Base-by-base conservation (phyloP, 139 green algal genomes). In the Nannochloris sp. region DNA sequence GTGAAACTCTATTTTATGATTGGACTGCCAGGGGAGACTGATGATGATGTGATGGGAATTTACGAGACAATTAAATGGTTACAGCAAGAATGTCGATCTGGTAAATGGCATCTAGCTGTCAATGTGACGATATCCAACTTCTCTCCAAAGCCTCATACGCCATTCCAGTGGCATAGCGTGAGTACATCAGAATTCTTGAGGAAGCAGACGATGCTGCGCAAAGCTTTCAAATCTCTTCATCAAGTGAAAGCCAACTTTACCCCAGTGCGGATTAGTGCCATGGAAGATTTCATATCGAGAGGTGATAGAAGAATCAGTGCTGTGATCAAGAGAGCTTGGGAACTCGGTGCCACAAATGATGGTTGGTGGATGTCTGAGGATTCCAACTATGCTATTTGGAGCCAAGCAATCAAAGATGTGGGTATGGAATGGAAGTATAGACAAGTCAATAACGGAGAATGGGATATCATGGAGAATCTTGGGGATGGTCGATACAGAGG, bases 101-200 rank as follows among this genome's bases (percentile, higher is more conserved):
- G 73, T 23, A 74, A 64, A 56, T 71, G 67, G 73, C 78, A 85
- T 53, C 65, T 91, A 3, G 81, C 69, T 0, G 68, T 91, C 12
- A 75, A 79, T 29, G 67, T 90, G 12, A 91, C 84, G 43, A 82
- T 91, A 57, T 81, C 67, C 59, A 91, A 90, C 70, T 90, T 90
- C 75, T 88, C 82, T 14, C 84, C 84, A 66, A 91, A 91, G 75
- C 84, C 84, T 5, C 84, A 91, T 77, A 91, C 84, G 16, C 84
- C 84, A 44, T 91, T 91, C 70, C 84, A 91, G 58, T 85, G 78
- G 79, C 79, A 85, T 70, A 69, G 71, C 0, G 84, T 91, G 12
- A 75, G 49, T 44, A 85, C 83, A 3, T 59, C 66, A 4, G 83
- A 90, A 63, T 89, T 87, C 40, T 20, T 51, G 40, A 66, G 83